Evolutionary conservation across 805 yeast genomes (phyloP), one percentile per base, ranked within the genome.

Genomic region (Metschnikowia shivogae): DNA sequence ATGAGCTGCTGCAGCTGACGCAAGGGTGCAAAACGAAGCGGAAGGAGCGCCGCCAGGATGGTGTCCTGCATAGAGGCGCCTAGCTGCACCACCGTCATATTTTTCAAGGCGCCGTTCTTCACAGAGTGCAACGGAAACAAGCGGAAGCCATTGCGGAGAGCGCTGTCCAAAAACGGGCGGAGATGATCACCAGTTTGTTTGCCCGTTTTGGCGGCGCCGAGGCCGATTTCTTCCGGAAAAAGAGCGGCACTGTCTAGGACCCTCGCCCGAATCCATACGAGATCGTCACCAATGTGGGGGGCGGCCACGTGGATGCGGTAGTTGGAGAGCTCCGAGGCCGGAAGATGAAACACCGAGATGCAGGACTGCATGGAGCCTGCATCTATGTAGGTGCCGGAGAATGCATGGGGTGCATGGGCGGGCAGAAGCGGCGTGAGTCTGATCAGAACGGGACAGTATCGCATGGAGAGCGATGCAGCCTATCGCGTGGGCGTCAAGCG

Each of bases 371-470:
- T 29, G n/a, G 40, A 29, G 5, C 10, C 12, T 5, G 14, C n/a
- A 22, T 27, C 39, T 4, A 45, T 30, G 17, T 40, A 30, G 11
- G 45, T 35, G 3, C 50, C 53, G 20, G 53, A 49, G 7, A 44
- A 22, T 1, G 45, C 20, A 26, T 31, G 46, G 2, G 43, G 26
- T 7, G 33, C 27, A 10, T n/a, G 9, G 8, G 20, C 19, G 20
- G 32, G 33, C 33, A 14, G 32, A 10, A 4, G 12, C 28, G 47
- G 41, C 19, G 28, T 30, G 10, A 45, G 43, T 24, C 54, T 48
- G 12, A 52, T 43, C 31, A 42, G 35, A 10, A 43, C 35, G 5
- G 56, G 51, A 4, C 42, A 37, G 40, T 47, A 50, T 17, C 35
- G 31, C 52, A 39, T 39, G 26, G 26, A 22, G 26, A 22, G 26